Evolutionary conservation across 139 green algal genomes (phyloP), one percentile per base, ranked within the genome.

Genomic region (Asterochloris erici): DNA sequence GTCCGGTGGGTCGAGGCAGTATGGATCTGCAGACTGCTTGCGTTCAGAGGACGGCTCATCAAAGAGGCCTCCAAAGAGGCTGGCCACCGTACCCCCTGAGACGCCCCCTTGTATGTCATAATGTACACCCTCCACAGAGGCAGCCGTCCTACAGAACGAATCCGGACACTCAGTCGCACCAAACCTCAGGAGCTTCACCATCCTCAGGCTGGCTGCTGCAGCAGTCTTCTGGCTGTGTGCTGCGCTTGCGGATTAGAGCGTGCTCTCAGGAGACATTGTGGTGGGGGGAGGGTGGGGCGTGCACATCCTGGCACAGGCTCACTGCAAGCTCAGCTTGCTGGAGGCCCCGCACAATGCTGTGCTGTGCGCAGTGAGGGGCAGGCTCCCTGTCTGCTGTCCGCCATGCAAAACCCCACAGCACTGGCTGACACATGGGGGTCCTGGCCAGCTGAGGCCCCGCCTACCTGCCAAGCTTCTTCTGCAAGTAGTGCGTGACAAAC

Each of bases 41-140:
- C 78, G 28, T 9, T 86, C 82, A 13, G 86, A 66, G 14, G 54
- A 63, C 10, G 74, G 66, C 15, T 81, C 81, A 29, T 74, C 64
- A 29, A 87, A 81, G 0, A 85, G 26, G 21, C 78, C 79, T 24
- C 63, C 77, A 16, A 88, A 21, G 61, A 85, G 84, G 21, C 78
- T 86, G 62, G 89, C 90, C 0, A 95, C 82, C 11, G 93, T 97
- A 60, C 94, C 94, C 10, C 92, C 38, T 6, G 38, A 54, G 38
- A 54, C 38, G 6, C 38, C 38, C 6, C 38, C 38, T 54, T 2
- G 2, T 10, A 54, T 54, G 38, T 54, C 38, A 54, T 54, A 54
- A 6, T 54, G 38, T 6, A 54, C 38, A 54, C 38, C 38, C 38
- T 54, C 38, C 38, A 54, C 38, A 54, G 38, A 54, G 38, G 38